A percentile compares a stretch with the other conserved stretches of the same genome.
phyloP scores from a whole-genome alignment of 371 early-diverging fungal species.

The Rhizoclosmatium hyalinum region DNA sequence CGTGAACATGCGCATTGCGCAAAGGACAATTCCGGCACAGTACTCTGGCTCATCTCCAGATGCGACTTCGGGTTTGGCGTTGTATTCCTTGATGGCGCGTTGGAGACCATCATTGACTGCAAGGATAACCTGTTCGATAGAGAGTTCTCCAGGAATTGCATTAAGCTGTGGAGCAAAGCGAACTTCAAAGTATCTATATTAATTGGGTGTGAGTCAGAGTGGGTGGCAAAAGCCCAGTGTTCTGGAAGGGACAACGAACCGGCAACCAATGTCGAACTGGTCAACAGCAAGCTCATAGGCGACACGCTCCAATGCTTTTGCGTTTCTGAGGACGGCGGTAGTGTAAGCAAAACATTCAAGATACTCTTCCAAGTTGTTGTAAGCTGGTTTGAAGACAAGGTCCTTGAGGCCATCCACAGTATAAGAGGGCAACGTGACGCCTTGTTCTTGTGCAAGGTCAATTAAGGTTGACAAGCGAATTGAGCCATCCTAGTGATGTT shows the following conservation, averaged over 20 bases:
- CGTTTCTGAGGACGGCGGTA: constrained; percentile 10
- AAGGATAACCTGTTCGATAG: constrained; percentile 17
- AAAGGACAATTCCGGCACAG: background rate
- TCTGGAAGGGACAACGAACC: background rate
- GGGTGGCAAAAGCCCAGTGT: background rate
- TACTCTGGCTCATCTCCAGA: constrained; percentile 22
- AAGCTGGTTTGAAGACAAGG: constrained; percentile 10
- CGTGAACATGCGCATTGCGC: constrained; percentile 23
- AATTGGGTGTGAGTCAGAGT: background rate
- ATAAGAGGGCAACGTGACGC: background rate
- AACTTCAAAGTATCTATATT: constrained; percentile 23
- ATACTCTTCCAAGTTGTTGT: constrained; percentile 17
- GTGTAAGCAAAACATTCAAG: constrained; percentile 22
- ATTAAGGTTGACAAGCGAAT: constrained; percentile 19
- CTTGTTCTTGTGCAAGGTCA: constrained; percentile 14
- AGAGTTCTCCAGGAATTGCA: constrained; percentile 18
- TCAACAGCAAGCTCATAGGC: constrained; percentile 21
- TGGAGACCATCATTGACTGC: constrained; percentile 10
- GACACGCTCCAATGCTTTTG: constrained; percentile 4
- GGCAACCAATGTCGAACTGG: constrained; percentile 18
- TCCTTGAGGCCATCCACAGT: constrained; percentile 6
- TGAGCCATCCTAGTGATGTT: constrained; percentile 19
- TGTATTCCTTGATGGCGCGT: constrained; percentile 13
- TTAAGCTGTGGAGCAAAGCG: constrained; percentile 22
- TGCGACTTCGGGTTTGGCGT: background rate